These are phyloP conservation scores for Echium plantagineum DNA, from an alignment of 257 asterid genomes.

Conservation along the genomic window DNA sequence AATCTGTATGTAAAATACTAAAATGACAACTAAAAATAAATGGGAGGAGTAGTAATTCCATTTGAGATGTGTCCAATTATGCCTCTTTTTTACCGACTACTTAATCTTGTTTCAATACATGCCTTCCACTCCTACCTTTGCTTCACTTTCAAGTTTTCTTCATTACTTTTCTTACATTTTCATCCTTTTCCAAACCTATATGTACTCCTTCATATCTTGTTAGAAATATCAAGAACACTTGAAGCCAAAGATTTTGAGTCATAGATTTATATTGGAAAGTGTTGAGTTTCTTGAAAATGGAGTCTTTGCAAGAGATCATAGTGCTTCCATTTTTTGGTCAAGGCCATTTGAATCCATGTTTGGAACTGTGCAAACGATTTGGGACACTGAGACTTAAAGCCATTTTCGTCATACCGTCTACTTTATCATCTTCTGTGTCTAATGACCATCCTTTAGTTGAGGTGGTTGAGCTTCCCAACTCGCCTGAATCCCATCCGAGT, in stretches of 20 bases:
- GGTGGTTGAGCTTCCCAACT: slow-evolving; percentile 19
- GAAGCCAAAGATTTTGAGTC: not conserved
- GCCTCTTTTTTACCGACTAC: not conserved
- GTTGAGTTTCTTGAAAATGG: slow-evolving; percentile 18
- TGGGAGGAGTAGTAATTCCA: too few relatives aligned
- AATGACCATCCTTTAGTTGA: slow-evolving; percentile 8
- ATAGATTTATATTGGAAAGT: too few relatives aligned
- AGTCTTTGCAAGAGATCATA: slow-evolving; percentile 29
- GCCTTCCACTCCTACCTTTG: not conserved
- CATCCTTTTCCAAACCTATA: not conserved
- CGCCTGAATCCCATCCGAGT: not conserved
- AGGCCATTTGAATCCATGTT: slow-evolving; percentile 60
- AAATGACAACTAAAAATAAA: too few relatives aligned
- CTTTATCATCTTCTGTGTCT: slow-evolving; percentile 46
- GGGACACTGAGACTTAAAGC: slow-evolving; percentile 30
- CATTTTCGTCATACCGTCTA: slow-evolving; percentile 45
- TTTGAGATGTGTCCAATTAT: too few relatives aligned
- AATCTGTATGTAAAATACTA: too few relatives aligned
- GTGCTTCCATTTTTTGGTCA: slow-evolving; percentile 74
- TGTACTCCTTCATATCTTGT: too few relatives aligned
- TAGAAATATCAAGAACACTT: not conserved
- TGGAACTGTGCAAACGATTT: slow-evolving; percentile 51
- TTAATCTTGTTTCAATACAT: too few relatives aligned
- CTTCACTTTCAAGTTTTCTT: not conserved
- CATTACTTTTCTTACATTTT: not conserved